Conservation (phyloP, 169 alveolate species). For the Plasmodium inui region DNA sequence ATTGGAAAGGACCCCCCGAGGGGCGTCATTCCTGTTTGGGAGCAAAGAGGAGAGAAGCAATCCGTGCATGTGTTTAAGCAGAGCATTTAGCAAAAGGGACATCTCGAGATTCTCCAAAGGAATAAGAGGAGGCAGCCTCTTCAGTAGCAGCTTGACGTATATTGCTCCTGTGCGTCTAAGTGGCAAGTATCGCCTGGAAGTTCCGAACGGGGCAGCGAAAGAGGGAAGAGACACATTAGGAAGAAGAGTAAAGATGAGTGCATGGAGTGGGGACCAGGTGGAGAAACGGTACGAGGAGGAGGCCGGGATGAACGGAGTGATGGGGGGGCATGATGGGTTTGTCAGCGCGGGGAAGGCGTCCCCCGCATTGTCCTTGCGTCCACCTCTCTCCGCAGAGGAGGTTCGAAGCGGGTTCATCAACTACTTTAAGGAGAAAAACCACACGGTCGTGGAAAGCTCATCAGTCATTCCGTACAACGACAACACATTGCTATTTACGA, state of each 20-base stretch:
- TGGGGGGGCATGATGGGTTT: neutral
- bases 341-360: neutral
- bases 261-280: neutral
- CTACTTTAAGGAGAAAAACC: slow-evolving; percentile 81
- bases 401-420: slow-evolving; percentile 84
- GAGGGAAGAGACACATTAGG: neutral
- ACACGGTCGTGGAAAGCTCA: slow-evolving; percentile 84
- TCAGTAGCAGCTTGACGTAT: neutral
- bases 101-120: neutral
- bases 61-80: neutral
- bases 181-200: neutral
- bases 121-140: neutral
- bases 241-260: neutral
- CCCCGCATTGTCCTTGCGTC: neutral
- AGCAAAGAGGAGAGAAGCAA: neutral
- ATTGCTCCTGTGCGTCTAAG: neutral
- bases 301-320: neutral
- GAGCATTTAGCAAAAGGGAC: neutral
- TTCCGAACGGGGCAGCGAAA: neutral
- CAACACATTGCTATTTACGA: slow-evolving; percentile 93
- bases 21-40: neutral
- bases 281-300: neutral
- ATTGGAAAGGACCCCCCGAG: neutral
- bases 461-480: slow-evolving; percentile 94
- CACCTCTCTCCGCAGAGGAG: slow-evolving; percentile 37